These are phyloP conservation scores for Penicillium sp. DNA, from an alignment of 2,329 filamentous ascomycete genomes.

Conservation along the genomic window DNA sequence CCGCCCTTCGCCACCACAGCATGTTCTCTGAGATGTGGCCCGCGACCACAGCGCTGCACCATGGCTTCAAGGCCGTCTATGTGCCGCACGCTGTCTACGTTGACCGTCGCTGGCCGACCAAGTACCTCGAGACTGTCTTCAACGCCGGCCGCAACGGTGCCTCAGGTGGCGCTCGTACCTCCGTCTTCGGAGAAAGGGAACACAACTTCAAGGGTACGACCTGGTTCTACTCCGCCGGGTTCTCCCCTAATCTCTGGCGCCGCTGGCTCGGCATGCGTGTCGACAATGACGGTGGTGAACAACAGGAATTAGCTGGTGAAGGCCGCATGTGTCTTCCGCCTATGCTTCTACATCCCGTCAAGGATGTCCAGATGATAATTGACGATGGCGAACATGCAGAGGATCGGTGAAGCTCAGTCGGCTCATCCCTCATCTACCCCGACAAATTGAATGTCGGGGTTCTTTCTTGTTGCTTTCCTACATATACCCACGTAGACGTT, in stretches of 20 bases:
- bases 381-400: constrained; percentile 34
- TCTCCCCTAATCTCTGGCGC: constrained; percentile 77
- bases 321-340: constrained; percentile 89
- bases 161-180: constrained; percentile 70
- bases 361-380: constrained; percentile 64
- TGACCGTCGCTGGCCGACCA: constrained; percentile 80
- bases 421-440: background rate
- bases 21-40: constrained; percentile 99
- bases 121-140: constrained; percentile 74
- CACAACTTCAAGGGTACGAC: constrained; percentile 84
- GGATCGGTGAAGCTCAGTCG: constrained; percentile 14
- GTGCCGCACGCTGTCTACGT: constrained; percentile 87
- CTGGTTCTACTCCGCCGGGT: constrained; percentile 90
- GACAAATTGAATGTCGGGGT: background rate
- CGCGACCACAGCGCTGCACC: constrained; percentile 80
- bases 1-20: constrained; percentile 77
- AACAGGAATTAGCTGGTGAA: constrained; percentile 71
- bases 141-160: constrained; percentile 77
- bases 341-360: constrained; percentile 87
- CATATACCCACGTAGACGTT: constrained; percentile 2
- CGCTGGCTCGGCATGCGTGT: constrained; percentile 84
- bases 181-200: constrained; percentile 79
- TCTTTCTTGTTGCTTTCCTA: background rate
- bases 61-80: constrained; percentile 90
- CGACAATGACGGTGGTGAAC: constrained; percentile 75